These are phyloP conservation scores for Tricholoma saponaceum DNA, from an alignment of 768 basidiomycete species.

Conservation along the genomic window DNA sequence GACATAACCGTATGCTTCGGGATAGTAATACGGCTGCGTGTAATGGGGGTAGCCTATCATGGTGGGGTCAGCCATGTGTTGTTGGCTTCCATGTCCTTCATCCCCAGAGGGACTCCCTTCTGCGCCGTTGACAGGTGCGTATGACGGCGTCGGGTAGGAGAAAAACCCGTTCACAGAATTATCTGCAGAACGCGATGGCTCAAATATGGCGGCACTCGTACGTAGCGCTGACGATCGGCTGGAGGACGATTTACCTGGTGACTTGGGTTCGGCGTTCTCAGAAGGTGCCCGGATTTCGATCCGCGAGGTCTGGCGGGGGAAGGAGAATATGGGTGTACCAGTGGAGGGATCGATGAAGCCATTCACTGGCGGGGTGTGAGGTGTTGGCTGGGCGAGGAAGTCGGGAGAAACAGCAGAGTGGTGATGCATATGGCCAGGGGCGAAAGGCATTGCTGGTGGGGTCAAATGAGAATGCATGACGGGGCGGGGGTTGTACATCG, in stretches of 20 bases:
- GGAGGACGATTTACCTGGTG: conserved; percentile 24
- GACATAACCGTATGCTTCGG: conserved; percentile 63
- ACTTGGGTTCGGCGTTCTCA: conserved; percentile 22
- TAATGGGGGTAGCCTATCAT: conserved; percentile 60
- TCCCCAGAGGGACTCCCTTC: conserved; percentile 15
- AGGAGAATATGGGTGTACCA: conserved; percentile 68
- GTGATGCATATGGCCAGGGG: conserved; percentile 62
- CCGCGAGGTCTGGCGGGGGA: conserved; percentile 67
- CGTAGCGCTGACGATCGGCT: conserved; percentile 39
- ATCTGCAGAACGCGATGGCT: conserved; percentile 33
- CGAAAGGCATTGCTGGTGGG: conserved; percentile 45
- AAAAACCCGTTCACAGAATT: conserved; percentile 14
- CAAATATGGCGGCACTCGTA: conserved; percentile 47
- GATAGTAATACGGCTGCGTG: conserved; percentile 66
- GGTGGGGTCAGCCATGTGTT: conserved; percentile 15
- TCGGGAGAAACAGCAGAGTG: conserved; percentile 59
- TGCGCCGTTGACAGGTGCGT: conserved; percentile 31
- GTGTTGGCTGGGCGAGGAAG: conserved; percentile 47
- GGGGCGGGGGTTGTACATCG: conserved; percentile 67
- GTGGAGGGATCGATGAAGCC: conserved; percentile 64
- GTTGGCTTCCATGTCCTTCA: conserved; percentile 5
- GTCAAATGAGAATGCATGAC: conserved; percentile 52
- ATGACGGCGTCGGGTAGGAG: conserved; percentile 15
- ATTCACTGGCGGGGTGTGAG: conserved; percentile 58
- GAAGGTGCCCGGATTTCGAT: conserved; percentile 68